These are phyloP conservation scores for Aspergillus persii DNA, from an alignment of 2,329 filamentous ascomycete species.

Conservation along the genomic window DNA sequence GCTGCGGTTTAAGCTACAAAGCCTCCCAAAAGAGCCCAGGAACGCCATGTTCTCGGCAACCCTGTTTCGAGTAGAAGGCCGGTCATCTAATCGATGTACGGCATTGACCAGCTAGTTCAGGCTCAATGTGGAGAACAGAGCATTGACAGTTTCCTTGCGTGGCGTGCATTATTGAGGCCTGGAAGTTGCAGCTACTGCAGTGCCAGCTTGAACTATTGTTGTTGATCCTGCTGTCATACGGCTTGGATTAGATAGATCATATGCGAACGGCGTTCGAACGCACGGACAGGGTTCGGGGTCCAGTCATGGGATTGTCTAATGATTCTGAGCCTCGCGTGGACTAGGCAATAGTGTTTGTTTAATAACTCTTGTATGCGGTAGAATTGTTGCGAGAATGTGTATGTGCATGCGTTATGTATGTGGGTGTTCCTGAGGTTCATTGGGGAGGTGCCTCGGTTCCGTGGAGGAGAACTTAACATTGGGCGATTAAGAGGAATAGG, in stretches of 20 bases:
- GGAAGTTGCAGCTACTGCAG: slow-evolving; percentile 1
- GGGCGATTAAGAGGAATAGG: too few species aligned
- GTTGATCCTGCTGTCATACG: background rate
- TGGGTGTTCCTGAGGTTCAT: too few species aligned
- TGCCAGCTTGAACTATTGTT: background rate
- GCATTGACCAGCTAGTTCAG: background rate
- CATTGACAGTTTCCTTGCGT: background rate
- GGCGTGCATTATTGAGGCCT: background rate
- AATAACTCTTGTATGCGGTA: too few species aligned
- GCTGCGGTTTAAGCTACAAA: too few species aligned
- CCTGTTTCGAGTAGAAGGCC: background rate
- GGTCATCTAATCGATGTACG: background rate
- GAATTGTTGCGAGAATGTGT: too few species aligned
- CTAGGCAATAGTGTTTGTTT: background rate
- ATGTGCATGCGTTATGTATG: too few species aligned
- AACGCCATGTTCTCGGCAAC: background rate
- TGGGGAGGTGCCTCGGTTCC: too few species aligned
- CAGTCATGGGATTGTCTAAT: background rate
- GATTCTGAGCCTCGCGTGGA: background rate
- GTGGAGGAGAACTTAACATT: too few species aligned
- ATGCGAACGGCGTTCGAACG: background rate
- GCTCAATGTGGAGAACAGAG: background rate
- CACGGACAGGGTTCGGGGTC: background rate
- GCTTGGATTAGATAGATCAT: slow-evolving; percentile 2
- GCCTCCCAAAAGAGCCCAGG: background rate